These are phyloP conservation scores for Rhodotorula sp. DNA, from an alignment of 1,284 basidiomycete genomes.

Conservation along the genomic window DNA sequence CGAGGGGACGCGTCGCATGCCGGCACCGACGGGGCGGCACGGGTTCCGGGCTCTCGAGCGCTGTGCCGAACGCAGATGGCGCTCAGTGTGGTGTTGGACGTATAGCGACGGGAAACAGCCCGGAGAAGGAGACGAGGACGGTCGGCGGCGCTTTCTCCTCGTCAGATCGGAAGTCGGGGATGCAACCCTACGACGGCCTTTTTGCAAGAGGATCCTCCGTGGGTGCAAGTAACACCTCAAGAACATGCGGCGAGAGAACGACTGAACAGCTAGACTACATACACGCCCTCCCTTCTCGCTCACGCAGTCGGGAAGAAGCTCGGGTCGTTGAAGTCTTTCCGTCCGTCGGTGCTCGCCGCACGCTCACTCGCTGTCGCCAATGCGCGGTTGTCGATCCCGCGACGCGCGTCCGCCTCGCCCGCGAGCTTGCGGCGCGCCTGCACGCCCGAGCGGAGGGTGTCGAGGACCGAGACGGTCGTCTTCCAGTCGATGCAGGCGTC, in stretches of 20 bases:
- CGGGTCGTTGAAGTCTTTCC: slow-evolving; percentile 36
- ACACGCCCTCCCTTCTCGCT: background rate
- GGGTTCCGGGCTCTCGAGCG: too few species aligned
- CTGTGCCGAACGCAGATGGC: too few species aligned
- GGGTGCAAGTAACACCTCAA: background rate
- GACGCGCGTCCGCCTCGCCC: background rate
- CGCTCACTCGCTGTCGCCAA: slow-evolving; percentile 23
- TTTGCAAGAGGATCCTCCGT: background rate
- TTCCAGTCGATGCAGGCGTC: slow-evolving; percentile 86
- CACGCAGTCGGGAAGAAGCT: slow-evolving; percentile 11
- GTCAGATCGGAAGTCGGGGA: too few species aligned
- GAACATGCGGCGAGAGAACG: background rate
- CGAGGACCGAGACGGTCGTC: slow-evolving; percentile 74
- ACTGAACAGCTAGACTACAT: background rate
- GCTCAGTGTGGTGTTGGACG: too few species aligned
- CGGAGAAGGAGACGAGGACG: too few species aligned
- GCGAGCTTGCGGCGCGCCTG: slow-evolving; percentile 63
- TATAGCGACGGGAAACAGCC: too few species aligned
- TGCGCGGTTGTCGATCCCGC: slow-evolving; percentile 26
- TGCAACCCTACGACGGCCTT: too few species aligned
- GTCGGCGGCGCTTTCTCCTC: too few species aligned
- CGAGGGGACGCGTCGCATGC: too few species aligned
- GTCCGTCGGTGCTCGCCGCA: slow-evolving; percentile 27
- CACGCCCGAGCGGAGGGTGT: slow-evolving; percentile 78
- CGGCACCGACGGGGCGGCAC: too few species aligned